Conservation (phyloP, 2,329 filamentous ascomycete genomes). For the Gaeumannomyces tritici region DNA sequence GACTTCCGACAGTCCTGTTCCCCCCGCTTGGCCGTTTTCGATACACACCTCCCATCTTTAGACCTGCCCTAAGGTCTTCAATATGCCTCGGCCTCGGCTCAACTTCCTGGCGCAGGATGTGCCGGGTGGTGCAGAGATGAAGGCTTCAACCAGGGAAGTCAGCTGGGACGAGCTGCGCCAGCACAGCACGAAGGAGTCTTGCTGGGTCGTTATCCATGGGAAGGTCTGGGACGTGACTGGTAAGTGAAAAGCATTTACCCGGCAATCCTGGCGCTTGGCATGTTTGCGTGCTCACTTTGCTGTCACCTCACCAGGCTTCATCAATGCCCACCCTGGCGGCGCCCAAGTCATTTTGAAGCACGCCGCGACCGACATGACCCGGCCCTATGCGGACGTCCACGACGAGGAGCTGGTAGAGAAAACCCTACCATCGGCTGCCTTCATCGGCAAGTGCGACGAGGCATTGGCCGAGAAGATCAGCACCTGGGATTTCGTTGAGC, state of each 20-base stretch:
- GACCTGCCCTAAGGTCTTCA: no score
- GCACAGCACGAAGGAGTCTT: slow-evolving; percentile 1
- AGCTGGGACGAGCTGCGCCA: neutral
- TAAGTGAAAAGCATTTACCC: neutral
- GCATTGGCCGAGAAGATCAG: neutral
- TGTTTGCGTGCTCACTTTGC: neutral
- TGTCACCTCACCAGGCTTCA: neutral
- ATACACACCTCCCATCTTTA: no score
- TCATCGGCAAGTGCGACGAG: neutral
- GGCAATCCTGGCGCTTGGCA: neutral
- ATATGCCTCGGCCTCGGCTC: no score
- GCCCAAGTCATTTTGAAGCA: neutral
- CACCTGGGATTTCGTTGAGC: neutral
- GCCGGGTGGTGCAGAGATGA: neutral
- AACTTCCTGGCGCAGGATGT: neutral
- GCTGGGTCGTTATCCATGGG: neutral
- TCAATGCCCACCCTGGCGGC: slow-evolving; percentile 1
- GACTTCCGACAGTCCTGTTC: no score
- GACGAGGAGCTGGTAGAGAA: neutral
- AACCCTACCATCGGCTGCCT: neutral
- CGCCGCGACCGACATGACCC: neutral
- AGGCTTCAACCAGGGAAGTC: neutral
- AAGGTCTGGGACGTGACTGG: slow-evolving; percentile 3
- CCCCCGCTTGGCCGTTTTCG: no score
- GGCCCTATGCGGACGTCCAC: neutral